Base-by-base conservation (phyloP, 2,329 filamentous ascomycete genomes). In the Penicillium glabrum region DNA sequence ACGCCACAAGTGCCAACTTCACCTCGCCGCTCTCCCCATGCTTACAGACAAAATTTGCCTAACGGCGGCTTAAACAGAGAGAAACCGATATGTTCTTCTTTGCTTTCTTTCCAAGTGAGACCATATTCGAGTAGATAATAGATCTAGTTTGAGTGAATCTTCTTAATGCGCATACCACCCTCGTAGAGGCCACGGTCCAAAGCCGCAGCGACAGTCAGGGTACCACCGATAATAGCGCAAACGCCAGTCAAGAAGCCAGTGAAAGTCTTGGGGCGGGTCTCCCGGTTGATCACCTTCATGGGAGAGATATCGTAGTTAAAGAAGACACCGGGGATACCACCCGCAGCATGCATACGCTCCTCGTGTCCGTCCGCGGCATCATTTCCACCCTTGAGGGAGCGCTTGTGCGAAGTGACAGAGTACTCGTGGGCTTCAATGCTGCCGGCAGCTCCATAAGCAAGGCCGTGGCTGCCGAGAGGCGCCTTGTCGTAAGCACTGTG, bases 291-390 rank as follows among this genome's bases (percentile, higher is more conserved):
- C 59, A 99, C 93, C 80, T 98, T 99, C 95, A 99, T 99, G 5
- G 95, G 95, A 2, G 93, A 98, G 74, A 99, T 99, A 69, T 99
- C 95, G 68, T 99, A 99, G 64, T 92, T 96, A 80, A 99, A 98
- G 81, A 99, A 99, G 14, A 99, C 93, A 44, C 95, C 95, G 0
- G 95, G 95, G 68, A 99, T 98, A 63, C 95, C 95, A 59, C 92
- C 93, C 53, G 87, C 81, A 3, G 93, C 91, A 75, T 99, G 95
- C 62, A 96, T 79, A 39, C 93, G 87, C 81, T 98, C 93, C 71
- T 93, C 89, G 74, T 99, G 95, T 16, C 93, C 93, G 69, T 96
- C 92, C 10, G 89, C 86, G 10, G 88, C 83, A 70, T 96, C 96
- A 62, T 89, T 87, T 6, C 95, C 95, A 51, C 95, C 95, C 23